Conservation (phyloP, 345 rosid species). For the Arabidopsis suecica region DNA sequence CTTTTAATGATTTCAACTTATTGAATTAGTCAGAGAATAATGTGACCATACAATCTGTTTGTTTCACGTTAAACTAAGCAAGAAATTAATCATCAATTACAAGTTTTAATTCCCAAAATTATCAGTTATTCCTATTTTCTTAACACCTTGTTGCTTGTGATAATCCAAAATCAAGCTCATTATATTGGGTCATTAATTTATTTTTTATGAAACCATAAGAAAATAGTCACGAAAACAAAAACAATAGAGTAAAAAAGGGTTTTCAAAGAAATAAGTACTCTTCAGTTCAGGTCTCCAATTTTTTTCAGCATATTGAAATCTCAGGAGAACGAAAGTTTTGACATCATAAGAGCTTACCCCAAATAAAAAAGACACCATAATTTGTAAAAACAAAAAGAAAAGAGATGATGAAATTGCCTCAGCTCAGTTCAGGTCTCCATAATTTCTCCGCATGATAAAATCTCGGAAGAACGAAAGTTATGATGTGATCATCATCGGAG, state of each 20-base stretch:
- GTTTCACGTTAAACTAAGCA: background rate
- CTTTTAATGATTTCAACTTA: background rate
- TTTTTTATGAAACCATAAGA: too few relatives aligned
- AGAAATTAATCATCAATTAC: too few relatives aligned
- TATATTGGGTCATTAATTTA: too few relatives aligned
- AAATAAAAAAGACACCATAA: background rate
- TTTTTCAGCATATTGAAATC: slow-evolving; percentile 34
- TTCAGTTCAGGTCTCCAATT: slow-evolving; percentile 47
- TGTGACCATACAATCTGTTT: background rate
- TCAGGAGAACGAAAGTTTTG: slow-evolving; percentile 47
- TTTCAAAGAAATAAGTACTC: background rate
- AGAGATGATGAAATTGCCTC: slow-evolving; percentile 13
- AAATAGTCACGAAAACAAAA: too few relatives aligned
- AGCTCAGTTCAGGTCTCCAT: slow-evolving; percentile 50
- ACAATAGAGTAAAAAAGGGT: background rate
- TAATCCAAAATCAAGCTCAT: background rate
- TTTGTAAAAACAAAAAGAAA: background rate
- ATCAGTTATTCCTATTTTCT: too few relatives aligned
- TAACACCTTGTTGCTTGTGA: too few relatives aligned
- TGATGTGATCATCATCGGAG: slow-evolving; percentile 47
- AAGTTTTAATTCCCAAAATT: too few relatives aligned
- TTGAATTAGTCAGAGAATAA: background rate
- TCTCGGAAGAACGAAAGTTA: slow-evolving; percentile 50
- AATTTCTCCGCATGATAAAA: slow-evolving; percentile 32
- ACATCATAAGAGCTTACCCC: slow-evolving; percentile 32